A percentile compares a stretch with the other conserved stretches of the same genome.
Conservation (phyloP, 257 asterid genomes). For the Fraxinus americana region DNA sequence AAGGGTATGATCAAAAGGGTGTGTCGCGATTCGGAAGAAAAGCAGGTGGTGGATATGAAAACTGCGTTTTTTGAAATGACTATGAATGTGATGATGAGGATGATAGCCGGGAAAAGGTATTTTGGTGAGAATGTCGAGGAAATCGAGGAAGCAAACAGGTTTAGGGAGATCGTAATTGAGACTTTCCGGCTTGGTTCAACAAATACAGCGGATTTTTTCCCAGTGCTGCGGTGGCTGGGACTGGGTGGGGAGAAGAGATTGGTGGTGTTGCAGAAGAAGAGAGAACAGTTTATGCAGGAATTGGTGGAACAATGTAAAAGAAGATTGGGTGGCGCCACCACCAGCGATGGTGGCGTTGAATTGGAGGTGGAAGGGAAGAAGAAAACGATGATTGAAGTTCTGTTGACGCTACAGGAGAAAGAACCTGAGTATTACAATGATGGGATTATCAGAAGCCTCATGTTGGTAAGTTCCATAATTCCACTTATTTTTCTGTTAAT, state of each 20-base stretch:
- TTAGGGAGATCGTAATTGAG: slow-evolving; percentile 35
- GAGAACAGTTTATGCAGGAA: slow-evolving; percentile 47
- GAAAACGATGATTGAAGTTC: slow-evolving; percentile 45
- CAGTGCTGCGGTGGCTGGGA: slow-evolving; percentile 38
- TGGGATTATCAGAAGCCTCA: slow-evolving; percentile 30
- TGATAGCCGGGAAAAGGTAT: slow-evolving; percentile 47
- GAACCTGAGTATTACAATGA: slow-evolving; percentile 47
- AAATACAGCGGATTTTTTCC: slow-evolving; percentile 40
- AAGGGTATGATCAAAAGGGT: slow-evolving; percentile 20
- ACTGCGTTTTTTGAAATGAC: slow-evolving; percentile 34
- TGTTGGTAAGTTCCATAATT: slow-evolving; percentile 20
- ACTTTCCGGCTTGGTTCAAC: slow-evolving; percentile 24
- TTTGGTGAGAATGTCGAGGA: slow-evolving; percentile 29
- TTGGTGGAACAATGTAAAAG: slow-evolving; percentile 38
- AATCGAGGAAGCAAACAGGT: slow-evolving; percentile 30
- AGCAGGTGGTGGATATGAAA: slow-evolving; percentile 31
- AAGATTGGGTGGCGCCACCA: background rate
- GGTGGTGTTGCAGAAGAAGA: slow-evolving; percentile 31
- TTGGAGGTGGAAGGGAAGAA: background rate
- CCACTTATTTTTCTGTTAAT: background rate
- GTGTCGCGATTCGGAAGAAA: background rate
- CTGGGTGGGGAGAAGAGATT: slow-evolving; percentile 31
- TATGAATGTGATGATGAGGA: slow-evolving; percentile 44
- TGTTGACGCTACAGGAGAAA: slow-evolving; percentile 38
- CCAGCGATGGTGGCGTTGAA: too few species aligned